These are phyloP conservation scores for Fusarium tricinctum DNA, from an alignment of 2,329 filamentous ascomycete genomes.

Conservation along the genomic window DNA sequence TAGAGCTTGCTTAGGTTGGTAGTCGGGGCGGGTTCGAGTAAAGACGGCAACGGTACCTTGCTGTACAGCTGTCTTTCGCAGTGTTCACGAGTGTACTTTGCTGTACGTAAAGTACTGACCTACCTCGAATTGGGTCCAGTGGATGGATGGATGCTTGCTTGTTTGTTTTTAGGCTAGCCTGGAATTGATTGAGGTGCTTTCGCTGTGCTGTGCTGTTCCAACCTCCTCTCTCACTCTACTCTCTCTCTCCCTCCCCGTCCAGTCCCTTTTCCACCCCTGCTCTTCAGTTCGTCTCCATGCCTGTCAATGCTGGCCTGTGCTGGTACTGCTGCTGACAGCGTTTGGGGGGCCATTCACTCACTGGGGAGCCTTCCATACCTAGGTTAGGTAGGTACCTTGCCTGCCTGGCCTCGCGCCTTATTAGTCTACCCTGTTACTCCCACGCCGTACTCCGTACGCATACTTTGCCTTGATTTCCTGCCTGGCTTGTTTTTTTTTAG, in stretches of 20 bases:
- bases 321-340: constrained; percentile 8
- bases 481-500: constrained; percentile 36
- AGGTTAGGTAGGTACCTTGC: not conserved
- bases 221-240: constrained; percentile 10
- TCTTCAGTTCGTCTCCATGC: not conserved
- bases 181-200: constrained; percentile 22
- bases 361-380: constrained; percentile 1
- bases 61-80: not conserved
- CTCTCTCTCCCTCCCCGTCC: too few relatives aligned
- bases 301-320: constrained; percentile 14
- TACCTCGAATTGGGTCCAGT: constrained; percentile 8
- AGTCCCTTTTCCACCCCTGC: not conserved
- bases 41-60: constrained; percentile 9
- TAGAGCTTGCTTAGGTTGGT: constrained; percentile 18
- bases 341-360: constrained; percentile 3
- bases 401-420: constrained; percentile 1
- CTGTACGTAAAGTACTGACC: constrained; percentile 10
- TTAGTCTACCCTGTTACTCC: constrained; percentile 4
- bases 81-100: constrained; percentile 20
- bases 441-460: not conserved
- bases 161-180: constrained; percentile 19
- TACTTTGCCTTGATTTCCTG: constrained; percentile 35
- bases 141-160: constrained; percentile 2
- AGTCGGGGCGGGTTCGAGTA: constrained; percentile 4
- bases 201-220: constrained; percentile 15